phyloP scores from a whole-genome alignment of 1,284 basidiomycete species.

The Microstroma glucosiphilum region DNA sequence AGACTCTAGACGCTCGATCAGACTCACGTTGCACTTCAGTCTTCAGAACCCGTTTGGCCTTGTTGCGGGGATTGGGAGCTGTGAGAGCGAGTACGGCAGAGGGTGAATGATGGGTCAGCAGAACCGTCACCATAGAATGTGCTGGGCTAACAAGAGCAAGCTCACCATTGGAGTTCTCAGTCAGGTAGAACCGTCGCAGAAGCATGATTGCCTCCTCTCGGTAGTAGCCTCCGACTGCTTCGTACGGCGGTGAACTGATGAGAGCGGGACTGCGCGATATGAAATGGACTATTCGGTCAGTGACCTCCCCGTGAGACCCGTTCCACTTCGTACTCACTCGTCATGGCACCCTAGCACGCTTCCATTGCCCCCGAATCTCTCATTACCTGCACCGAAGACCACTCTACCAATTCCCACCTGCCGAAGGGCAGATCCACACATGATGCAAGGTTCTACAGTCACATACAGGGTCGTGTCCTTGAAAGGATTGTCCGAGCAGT shows the following conservation, averaged over 20 bases:
- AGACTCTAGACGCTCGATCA: not conserved
- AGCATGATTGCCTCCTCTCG: conserved; percentile 94
- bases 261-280: conserved; percentile 29
- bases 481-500: conserved; percentile 55
- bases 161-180: conserved; percentile 84
- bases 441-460: conserved; percentile 97
- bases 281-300: conserved; percentile 13
- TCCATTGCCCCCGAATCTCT: conserved; percentile 93
- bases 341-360: conserved; percentile 84
- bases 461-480: conserved; percentile 83
- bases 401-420: conserved; percentile 88
- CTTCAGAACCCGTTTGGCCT: conserved; percentile 44
- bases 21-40: conserved; percentile 39
- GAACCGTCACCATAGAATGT: too few species aligned
- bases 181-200: conserved; percentile 87
- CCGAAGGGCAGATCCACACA: conserved; percentile 92
- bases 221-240: conserved; percentile 72
- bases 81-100: not conserved
- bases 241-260: conserved; percentile 63
- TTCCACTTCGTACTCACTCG: conserved; percentile 56
- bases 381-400: conserved; percentile 89
- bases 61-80: conserved; percentile 47
- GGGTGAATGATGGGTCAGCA: not conserved
- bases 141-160: conserved; percentile 13
- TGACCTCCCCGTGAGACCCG: conserved; percentile 19